These are phyloP conservation scores for Alternaria arbusti DNA, from an alignment of 2,329 filamentous ascomycete genomes.

Conservation along the genomic window DNA sequence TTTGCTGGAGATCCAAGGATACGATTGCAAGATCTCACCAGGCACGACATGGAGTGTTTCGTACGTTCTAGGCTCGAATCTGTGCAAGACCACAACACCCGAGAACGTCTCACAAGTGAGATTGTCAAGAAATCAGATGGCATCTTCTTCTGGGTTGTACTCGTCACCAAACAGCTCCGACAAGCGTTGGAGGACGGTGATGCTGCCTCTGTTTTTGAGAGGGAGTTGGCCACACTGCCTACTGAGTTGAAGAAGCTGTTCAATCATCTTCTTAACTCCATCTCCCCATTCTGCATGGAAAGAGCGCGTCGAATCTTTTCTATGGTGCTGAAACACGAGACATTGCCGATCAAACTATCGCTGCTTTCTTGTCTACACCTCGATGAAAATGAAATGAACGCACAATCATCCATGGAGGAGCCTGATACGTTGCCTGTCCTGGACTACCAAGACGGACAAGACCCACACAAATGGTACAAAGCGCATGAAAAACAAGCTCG, in stretches of 20 bases:
- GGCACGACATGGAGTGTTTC: background rate
- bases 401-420: background rate
- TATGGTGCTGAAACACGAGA: background rate
- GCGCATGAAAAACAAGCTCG: background rate
- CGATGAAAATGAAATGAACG: background rate
- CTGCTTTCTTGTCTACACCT: background rate
- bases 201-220: background rate
- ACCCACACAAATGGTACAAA: too few species aligned
- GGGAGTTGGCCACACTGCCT: background rate
- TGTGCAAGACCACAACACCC: background rate
- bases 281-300: background rate
- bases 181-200: background rate
- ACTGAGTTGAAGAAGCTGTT: background rate
- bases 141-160: background rate
- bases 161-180: background rate
- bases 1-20: background rate
- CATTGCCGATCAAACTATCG: background rate
- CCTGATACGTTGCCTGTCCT: background rate
- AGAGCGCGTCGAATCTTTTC: background rate
- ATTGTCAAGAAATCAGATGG: background rate
- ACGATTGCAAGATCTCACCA: background rate
- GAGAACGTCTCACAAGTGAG: fast-evolving
- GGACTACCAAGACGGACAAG: too few species aligned
- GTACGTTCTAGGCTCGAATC: background rate
- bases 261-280: background rate